Base-by-base conservation (phyloP, 495 filamentous ascomycete genomes). In the Antarctomyces pellizariae region DNA sequence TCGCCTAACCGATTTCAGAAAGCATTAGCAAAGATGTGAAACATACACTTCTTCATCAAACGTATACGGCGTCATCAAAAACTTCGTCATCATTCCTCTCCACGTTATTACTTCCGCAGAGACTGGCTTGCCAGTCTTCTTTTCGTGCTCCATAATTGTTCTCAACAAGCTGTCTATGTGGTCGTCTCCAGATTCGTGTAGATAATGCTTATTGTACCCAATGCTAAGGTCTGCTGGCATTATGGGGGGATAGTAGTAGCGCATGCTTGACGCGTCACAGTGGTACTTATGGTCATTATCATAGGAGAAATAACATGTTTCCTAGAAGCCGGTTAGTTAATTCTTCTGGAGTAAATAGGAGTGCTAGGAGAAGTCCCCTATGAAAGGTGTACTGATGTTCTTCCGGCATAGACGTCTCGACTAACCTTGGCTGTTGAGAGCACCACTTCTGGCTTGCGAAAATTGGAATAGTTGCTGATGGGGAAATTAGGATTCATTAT, bases 81-180 rank as follows among this genome's bases (percentile, higher is more conserved):
- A 77, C 61, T 93, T 99, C 30, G 86, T 95, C 75, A 99, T 78
- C 79, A 99, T 93, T 12, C 86, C 86, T 39, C 86, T 56, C 84
- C 84, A 99, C 0, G 84, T 93, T 24, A 95, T 62, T 23, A 99
- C 44, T 33, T 92, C 72, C 5, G 71, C 70, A 22, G 76, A 65
- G 18, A 70, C 69, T 41, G 53, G 67, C 39, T 64, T 62, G 6
- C 59, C 61, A 4, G 59, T 65, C 30, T 65, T 56, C 39, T 64
- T 53, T 45, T 95, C 86, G 18, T 74, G 52, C 20, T 57, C 58
- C 12, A 66, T 54, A 20, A 99, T 71, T 4, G 78, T 74, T 21
- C 62, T 64, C 18, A 99, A 53, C 12, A 99, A 50, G 26, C 70
- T 66, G 52, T 92, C 77, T 10, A 99, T 49, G 47, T 95, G 89